Evolutionary conservation across 208 protist species (phyloP).

Genomic region (Lotmaria passim): DNA sequence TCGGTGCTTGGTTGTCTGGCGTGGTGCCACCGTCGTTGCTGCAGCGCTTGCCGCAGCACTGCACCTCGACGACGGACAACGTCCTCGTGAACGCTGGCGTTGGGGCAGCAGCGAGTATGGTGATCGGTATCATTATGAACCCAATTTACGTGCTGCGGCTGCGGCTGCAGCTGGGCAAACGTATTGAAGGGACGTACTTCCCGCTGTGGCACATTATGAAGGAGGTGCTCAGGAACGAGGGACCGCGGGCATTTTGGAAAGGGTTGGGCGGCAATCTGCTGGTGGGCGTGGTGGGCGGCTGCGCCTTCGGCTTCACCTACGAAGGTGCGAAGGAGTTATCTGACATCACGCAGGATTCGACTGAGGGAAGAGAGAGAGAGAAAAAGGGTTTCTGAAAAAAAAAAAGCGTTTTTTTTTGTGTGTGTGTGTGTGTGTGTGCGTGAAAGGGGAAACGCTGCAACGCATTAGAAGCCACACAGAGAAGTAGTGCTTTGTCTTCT

Average conservation of each 20-base stretch:
- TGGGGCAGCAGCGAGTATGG: conserved; percentile 60
- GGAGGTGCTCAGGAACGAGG: conserved; percentile 63
- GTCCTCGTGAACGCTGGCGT: conserved; percentile 72
- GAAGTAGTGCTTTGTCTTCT: too few relatives aligned
- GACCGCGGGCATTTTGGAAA: conserved; percentile 67
- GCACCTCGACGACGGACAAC: conserved; percentile 76
- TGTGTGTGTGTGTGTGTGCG: neutral
- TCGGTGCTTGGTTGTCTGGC: conserved; percentile 25
- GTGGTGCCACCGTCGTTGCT: conserved; percentile 32
- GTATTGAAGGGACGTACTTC: conserved; percentile 41
- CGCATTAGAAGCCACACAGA: too few relatives aligned
- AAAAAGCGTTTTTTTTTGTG: neutral
- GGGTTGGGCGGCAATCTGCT: conserved; percentile 75
- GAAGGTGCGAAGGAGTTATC: conserved; percentile 83
- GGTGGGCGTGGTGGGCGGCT: conserved; percentile 64
- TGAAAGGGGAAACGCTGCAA: too few relatives aligned
- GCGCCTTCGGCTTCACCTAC: conserved; percentile 80
- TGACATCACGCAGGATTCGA: conserved; percentile 42
- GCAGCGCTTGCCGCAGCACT: conserved; percentile 42
- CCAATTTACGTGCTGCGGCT: conserved; percentile 83
- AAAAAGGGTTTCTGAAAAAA: neutral
- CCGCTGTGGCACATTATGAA: conserved; percentile 48
- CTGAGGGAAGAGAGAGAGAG: neutral
- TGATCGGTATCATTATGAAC: conserved; percentile 75
- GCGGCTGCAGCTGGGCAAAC: conserved; percentile 65